A percentile compares a stretch with the other conserved stretches of the same genome.
Conservation (phyloP, 2,329 filamentous ascomycete species). For the Ambrosiella beaveri region DNA sequence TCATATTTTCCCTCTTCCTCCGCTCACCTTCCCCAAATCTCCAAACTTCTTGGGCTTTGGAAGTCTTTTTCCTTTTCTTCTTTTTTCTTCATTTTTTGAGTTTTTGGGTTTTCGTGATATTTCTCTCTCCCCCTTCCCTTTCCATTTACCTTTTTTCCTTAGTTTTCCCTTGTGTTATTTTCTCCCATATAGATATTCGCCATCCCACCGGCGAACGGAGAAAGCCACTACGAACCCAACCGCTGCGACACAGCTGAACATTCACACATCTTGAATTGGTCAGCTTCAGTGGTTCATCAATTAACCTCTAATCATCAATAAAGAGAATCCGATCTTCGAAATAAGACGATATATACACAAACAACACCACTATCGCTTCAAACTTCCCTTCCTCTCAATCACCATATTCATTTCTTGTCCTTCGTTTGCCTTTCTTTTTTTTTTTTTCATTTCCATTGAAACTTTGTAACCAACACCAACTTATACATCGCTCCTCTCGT, state of each 20-base stretch:
- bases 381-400: background rate
- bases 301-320: background rate
- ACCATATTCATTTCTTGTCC: conserved; percentile 2
- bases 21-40: conserved; percentile 6
- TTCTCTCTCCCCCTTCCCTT: conserved; percentile 1
- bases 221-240: conserved; percentile 2
- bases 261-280: background rate
- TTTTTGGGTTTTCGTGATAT: conserved; percentile 1
- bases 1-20: conserved; percentile 4
- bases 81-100: background rate
- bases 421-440: conserved; percentile 5
- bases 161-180: background rate
- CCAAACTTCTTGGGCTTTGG: conserved; percentile 1
- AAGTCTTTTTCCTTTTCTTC: conserved; percentile 14
- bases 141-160: conserved; percentile 6
- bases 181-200: background rate
- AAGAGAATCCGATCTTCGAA: background rate
- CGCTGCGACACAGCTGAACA: background rate
- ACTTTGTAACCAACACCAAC: background rate
- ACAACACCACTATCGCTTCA: background rate
- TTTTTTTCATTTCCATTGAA: background rate
- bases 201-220: background rate
- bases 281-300: background rate
- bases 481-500: background rate
- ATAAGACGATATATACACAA: background rate